Base-by-base conservation (phyloP, 345 rosid genomes). In the Populus euphratica region DNA sequence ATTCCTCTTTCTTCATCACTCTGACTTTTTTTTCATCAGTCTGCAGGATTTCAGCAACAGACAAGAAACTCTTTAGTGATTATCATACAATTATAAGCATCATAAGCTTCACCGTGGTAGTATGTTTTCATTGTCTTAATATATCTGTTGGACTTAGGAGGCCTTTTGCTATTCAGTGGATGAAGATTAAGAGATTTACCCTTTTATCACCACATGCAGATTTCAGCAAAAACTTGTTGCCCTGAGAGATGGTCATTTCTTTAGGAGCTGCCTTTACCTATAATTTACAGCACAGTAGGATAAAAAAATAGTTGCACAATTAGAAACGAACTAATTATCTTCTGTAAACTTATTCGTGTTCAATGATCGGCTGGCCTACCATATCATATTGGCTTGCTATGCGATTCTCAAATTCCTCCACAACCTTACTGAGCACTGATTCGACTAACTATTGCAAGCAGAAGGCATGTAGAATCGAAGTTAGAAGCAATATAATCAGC, bases 391-490 rank as follows among this genome's bases (percentile, higher is more conserved):
- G 97, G 85, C 84, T 89, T 72, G 89, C 83, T 73, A 96, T 87
- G 68, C 98, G 92, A 68, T 86, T 85, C 85, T 93, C 98, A 83
- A 93, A 93, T 88, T 90, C 99, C 83, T 96, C 83, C 27, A 86
- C 91, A 72, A 96, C 91, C 84, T 91, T 92, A 77, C 90, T 89
- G 69, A 96, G 92, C 67, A 96, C 92, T 36, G 98, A 89, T 88
- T 96, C 99, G 85, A 95, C 89, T 86, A 93, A 77, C 99, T 96
- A 84, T 80, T 62, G 61, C 82, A 74, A 70, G 78, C 73, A 78
- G 74, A 72, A 69, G 73, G 52, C 69, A 79, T 39, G 69, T 73
- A 33, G 63, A 35, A 43, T 43, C 54, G 21, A 2, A 7, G 70
- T 76, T 69, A 78, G 79, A 74, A 72, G 67, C 25, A 66, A 62